phyloP scores from a whole-genome alignment of 225 moss, liverwort and hornwort genomes.

The Thuidium tamariscinum region DNA sequence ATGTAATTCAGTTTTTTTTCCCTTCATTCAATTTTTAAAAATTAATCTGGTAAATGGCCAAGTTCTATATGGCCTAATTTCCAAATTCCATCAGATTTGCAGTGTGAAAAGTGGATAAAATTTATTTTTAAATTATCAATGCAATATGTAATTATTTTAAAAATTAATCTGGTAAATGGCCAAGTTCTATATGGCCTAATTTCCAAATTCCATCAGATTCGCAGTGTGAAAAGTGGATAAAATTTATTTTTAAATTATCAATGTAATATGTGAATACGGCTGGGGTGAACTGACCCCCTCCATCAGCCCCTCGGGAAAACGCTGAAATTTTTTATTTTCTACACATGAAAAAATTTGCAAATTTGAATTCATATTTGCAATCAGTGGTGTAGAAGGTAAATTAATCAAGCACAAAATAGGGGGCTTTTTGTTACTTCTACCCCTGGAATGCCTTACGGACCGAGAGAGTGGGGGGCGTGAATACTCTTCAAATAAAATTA shows the following conservation, averaged over 20 bases:
- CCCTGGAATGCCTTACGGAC: no score
- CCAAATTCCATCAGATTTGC: not conserved
- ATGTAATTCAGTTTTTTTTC: not conserved
- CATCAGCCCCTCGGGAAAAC: no score
- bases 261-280: no score
- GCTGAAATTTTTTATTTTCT: no score
- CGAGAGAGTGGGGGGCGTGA: no score
- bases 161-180: not conserved
- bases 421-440: no score
- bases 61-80: not conserved
- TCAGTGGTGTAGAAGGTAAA: no score
- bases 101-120: not conserved
- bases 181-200: not conserved
- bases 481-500: no score
- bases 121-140: not conserved
- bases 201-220: not conserved
- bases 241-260: not conserved
- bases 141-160: not conserved
- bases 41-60: not conserved
- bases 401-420: no score
- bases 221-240: not conserved
- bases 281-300: no score
- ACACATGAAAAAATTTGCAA: no score
- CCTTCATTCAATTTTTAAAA: not conserved
- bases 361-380: no score